These are phyloP conservation scores for Fraxinus americana DNA, from an alignment of 257 asterid species.

Conservation along the genomic window DNA sequence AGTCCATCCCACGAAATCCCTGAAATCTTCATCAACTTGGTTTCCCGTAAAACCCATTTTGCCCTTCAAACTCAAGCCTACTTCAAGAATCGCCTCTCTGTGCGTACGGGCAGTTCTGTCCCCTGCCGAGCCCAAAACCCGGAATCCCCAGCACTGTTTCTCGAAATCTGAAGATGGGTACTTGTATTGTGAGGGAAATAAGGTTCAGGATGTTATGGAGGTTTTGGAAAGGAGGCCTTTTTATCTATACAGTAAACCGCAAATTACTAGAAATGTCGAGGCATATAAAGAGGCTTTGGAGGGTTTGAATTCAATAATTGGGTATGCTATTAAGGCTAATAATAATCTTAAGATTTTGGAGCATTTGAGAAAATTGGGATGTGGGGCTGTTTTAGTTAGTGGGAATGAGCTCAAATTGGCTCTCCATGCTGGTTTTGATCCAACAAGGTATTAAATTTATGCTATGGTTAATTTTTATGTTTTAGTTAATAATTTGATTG, in stretches of 20 bases:
- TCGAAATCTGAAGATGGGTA: slow-evolving; percentile 72
- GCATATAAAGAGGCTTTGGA: slow-evolving; percentile 84
- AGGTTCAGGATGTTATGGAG: slow-evolving; percentile 76
- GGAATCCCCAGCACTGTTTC: slow-evolving; percentile 76
- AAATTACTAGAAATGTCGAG: slow-evolving; percentile 78
- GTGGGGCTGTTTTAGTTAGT: slow-evolving; percentile 96
- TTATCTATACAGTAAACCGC: slow-evolving; percentile 86
- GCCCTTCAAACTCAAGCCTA: slow-evolving; percentile 51
- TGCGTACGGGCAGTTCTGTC: slow-evolving; percentile 58
- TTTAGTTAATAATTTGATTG: background rate
- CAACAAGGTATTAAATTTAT: slow-evolving; percentile 52
- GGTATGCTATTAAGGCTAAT: slow-evolving; percentile 91
- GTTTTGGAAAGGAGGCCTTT: slow-evolving; percentile 75
- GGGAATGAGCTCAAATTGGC: slow-evolving; percentile 93
- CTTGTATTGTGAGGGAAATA: slow-evolving; percentile 68
- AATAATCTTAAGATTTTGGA: slow-evolving; percentile 88
- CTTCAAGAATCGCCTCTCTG: slow-evolving; percentile 34
- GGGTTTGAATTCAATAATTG: slow-evolving; percentile 73
- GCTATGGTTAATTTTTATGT: background rate
- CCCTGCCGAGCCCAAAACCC: slow-evolving; percentile 55
- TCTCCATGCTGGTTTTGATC: slow-evolving; percentile 84
- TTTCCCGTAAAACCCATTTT: slow-evolving; percentile 29
- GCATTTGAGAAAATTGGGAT: slow-evolving; percentile 75
- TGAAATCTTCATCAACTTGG: slow-evolving; percentile 23
- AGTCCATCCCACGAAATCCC: slow-evolving; percentile 27